phyloP scores from a whole-genome alignment of 1,284 basidiomycete genomes.

The Cutaneotrichosporon mucoides region DNA sequence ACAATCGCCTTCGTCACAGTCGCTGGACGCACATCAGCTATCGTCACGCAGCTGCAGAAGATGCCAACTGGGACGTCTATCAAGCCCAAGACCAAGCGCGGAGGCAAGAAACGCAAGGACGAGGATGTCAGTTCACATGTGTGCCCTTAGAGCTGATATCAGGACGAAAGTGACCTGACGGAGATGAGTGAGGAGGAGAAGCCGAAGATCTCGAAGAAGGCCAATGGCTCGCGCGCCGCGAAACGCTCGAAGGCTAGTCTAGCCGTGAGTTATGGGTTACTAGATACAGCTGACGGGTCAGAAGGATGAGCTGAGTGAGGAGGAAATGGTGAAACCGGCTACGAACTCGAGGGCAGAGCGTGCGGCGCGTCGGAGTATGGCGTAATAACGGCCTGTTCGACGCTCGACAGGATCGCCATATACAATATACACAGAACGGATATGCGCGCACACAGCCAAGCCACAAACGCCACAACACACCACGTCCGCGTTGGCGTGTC shows the following conservation, averaged over 20 bases:
- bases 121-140: not conserved
- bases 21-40: constrained; percentile 74
- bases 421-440: no score
- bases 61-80: constrained; percentile 31
- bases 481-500: no score
- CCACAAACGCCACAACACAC: no score
- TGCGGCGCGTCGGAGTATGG: not conserved
- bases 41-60: constrained; percentile 63
- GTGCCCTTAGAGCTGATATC: not conserved
- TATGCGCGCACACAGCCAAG: no score
- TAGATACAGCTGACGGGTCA: no score
- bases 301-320: not conserved
- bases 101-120: constrained; percentile 5
- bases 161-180: constrained; percentile 2
- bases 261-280: no score
- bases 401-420: no score
- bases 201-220: not conserved
- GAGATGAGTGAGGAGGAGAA: constrained; percentile 4
- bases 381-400: no score
- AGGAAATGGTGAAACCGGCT: not conserved
- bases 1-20: constrained; percentile 74
- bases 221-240: no score
- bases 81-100: constrained; percentile 1
- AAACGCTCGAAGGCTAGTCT: no score
- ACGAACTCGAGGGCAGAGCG: not conserved